A percentile compares a stretch with the other conserved stretches of the same genome.
Evolutionary conservation across 768 basidiomycete species (phyloP).

Genomic region (Auriscalpium orientale): DNA sequence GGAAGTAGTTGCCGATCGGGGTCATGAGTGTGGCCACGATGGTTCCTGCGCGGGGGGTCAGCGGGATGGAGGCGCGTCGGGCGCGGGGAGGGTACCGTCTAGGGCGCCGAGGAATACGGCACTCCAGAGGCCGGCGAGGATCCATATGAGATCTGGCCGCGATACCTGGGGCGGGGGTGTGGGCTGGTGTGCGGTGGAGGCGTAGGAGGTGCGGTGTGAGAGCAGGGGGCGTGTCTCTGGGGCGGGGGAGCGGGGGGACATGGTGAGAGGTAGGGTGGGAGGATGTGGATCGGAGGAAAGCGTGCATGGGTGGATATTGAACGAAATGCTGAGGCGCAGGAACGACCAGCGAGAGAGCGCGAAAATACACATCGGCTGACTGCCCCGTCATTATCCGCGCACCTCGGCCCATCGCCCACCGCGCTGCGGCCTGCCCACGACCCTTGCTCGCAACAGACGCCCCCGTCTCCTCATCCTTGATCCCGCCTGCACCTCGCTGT

Average conservation of each 20-base stretch:
- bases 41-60: constrained; percentile 43
- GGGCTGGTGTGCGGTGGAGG: not conserved
- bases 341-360: not conserved
- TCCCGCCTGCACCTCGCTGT: not conserved
- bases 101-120: constrained; percentile 80
- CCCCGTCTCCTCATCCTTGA: not conserved
- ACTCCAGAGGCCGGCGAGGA: constrained; percentile 73
- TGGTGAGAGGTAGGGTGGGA: not conserved
- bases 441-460: not conserved
- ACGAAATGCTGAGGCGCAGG: not conserved
- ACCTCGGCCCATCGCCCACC: constrained; percentile 11
- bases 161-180: constrained; percentile 22
- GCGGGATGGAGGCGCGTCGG: not conserved
- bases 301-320: constrained; percentile 8
- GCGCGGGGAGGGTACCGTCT: constrained; percentile 47
- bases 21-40: constrained; percentile 81
- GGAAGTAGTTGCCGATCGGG: constrained; percentile 81
- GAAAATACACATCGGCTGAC: constrained; percentile 3
- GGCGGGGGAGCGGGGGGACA: not conserved
- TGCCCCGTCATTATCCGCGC: constrained; percentile 13
- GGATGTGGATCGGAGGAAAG: constrained; percentile 10
- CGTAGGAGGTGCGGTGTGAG: not conserved
- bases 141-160: constrained; percentile 53
- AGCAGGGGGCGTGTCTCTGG: not conserved
- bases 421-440: constrained; percentile 1